Base-by-base conservation (phyloP, 2,329 filamentous ascomycete genomes). In the Alternaria atra region DNA sequence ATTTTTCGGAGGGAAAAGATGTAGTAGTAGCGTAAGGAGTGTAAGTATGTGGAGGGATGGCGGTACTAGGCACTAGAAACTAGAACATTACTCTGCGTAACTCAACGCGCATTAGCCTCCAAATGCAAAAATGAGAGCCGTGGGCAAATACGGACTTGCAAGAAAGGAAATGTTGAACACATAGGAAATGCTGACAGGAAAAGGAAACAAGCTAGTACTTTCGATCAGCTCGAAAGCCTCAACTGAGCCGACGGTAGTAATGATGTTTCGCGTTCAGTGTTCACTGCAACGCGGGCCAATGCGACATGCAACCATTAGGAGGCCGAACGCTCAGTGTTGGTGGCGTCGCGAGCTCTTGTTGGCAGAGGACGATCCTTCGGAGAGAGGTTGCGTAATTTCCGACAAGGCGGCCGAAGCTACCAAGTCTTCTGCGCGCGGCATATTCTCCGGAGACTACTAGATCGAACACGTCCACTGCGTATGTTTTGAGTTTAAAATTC, bases 31-130 rank as follows among this genome's bases (percentile, higher is more conserved):
- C 27, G 40, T 43, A n/a, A 60, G 48, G 64, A 67, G 62, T 57
- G 62, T 63, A 13, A 43, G 32, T 53, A 32, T 65, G 62, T 70
- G 63, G 67, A 71, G 68, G 60, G 47, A 56, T 48, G 54, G 62
- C 66, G 62, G 63, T 64, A 72, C 68, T 70, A 72, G 66, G 65
- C 54, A 71, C 63, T 72, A 73, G 62, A 64, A 64, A 74, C 70
- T 74, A 72, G 68, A 69, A 73, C 72, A 74, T 74, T 74, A 74
- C 68, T 63, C 53, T 64, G 62, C 60, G 67, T 71, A 72, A 65
- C 58, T 71, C 67, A 68, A 69, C 66, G 67, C 62, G 64, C 65
- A 59, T 63, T 57, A 63, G 63, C 65, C 69, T 65, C 70, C 66
- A 64, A 52, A 52, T 29, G 43, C 43, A 44, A 65, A 60, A 43